Evolutionary conservation across 768 basidiomycete species (phyloP).

Genomic region (Boletus rex-veris): DNA sequence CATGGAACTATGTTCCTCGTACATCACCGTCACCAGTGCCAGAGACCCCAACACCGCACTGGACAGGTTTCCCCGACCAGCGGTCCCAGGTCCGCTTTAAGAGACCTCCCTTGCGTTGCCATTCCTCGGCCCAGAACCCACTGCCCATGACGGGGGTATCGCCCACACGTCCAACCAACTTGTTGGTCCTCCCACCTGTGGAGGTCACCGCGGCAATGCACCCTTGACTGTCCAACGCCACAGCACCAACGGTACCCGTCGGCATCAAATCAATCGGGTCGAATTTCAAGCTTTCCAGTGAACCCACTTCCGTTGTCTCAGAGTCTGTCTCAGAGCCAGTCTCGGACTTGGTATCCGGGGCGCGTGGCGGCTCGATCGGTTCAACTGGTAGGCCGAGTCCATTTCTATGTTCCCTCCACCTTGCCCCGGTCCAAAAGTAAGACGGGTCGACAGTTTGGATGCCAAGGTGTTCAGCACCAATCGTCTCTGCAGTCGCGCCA

Average conservation of each 20-base stretch:
- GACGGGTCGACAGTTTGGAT: slow-evolving; percentile 62
- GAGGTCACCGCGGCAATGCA: slow-evolving; percentile 74
- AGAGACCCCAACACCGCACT: slow-evolving; percentile 64
- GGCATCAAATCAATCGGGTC: slow-evolving; percentile 55
- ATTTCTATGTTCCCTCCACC: slow-evolving; percentile 76
- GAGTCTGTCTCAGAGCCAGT: slow-evolving; percentile 2
- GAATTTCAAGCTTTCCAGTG: slow-evolving; percentile 9
- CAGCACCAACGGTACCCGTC: slow-evolving; percentile 81
- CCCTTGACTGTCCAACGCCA: slow-evolving; percentile 70
- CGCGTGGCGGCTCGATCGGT: slow-evolving; percentile 39
- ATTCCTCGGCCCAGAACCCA: slow-evolving; percentile 86
- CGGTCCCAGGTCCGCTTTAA: slow-evolving; percentile 40
- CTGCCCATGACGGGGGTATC: slow-evolving; percentile 77
- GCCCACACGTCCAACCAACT: slow-evolving; percentile 77
- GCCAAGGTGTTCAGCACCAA: slow-evolving; percentile 52
- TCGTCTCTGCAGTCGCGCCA: slow-evolving; percentile 56
- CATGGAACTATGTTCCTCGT: slow-evolving; percentile 21
- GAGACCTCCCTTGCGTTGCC: slow-evolving; percentile 40
- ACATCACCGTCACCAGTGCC: slow-evolving; percentile 88
- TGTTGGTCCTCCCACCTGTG: slow-evolving; percentile 81
- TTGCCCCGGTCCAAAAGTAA: slow-evolving; percentile 71
- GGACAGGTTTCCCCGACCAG: slow-evolving; percentile 31
- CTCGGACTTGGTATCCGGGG: slow-evolving; percentile 11
- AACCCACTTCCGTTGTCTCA: slow-evolving; percentile 17
- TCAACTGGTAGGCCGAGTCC: slow-evolving; percentile 73